Percentiles rank a stretch among this genome's conserved stretches.
Conservation (phyloP, 2,329 filamentous ascomycete species). For the Alternaria sp. region DNA sequence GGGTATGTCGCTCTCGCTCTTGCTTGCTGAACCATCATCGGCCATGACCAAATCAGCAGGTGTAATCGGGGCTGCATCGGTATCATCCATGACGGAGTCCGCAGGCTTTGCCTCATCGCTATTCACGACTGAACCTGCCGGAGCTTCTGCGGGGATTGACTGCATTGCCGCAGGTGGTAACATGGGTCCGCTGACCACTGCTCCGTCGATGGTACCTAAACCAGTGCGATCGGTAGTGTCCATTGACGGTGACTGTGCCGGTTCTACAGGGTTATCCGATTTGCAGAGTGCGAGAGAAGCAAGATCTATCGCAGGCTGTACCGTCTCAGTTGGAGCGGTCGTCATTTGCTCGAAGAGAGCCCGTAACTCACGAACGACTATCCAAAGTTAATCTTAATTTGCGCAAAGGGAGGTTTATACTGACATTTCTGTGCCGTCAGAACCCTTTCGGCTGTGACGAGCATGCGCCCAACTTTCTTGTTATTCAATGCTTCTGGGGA, state of each 20-base stretch:
- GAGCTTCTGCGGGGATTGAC: neutral
- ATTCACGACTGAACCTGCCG: constrained; percentile 1
- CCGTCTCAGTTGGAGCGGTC: constrained; percentile 66
- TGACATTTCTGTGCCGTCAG: constrained; percentile 75
- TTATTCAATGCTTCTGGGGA: constrained; percentile 68
- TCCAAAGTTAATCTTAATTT: constrained; percentile 22
- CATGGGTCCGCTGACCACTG: constrained; percentile 57
- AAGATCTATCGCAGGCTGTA: constrained; percentile 77
- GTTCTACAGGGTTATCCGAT: constrained; percentile 54
- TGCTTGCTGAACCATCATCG: constrained; percentile 32
- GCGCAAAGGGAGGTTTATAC: constrained; percentile 55
- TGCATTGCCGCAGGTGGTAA: constrained; percentile 43
- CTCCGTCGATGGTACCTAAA: constrained; percentile 55
- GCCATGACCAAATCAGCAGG: constrained; percentile 38
- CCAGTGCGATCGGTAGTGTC: constrained; percentile 52
- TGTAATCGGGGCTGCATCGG: constrained; percentile 4
- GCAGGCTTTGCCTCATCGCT: constrained; percentile 2
- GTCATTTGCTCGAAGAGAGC: constrained; percentile 76
- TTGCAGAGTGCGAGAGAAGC: constrained; percentile 79
- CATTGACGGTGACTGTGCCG: constrained; percentile 54
- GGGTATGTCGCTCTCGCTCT: constrained; percentile 30
- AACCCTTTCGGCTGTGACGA: constrained; percentile 67
- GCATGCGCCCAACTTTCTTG: constrained; percentile 79
- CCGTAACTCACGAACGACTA: constrained; percentile 78
- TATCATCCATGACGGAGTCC: constrained; percentile 8